These are phyloP conservation scores for Fraxinus platypoda DNA, from an alignment of 305 asterid species.

Conservation along the genomic window DNA sequence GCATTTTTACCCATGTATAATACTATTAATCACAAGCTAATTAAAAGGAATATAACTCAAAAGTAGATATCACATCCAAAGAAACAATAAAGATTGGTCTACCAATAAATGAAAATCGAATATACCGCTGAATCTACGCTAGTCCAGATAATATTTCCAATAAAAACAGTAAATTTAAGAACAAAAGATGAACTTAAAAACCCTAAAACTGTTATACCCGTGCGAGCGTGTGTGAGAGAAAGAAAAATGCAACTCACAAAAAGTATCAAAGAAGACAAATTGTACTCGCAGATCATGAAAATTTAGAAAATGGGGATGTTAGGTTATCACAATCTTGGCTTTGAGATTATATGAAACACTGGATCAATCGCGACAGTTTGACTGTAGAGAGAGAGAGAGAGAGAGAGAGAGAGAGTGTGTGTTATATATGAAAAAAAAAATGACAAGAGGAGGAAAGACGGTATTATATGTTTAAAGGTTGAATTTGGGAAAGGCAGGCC, in stretches of 20 bases:
- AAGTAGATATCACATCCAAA: slow-evolving; percentile 20
- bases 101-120: slow-evolving; percentile 1
- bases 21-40: slow-evolving; percentile 7
- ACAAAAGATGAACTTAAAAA: slow-evolving; percentile 15
- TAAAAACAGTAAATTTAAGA: slow-evolving; percentile 17
- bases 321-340: slow-evolving; percentile 13
- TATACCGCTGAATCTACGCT: not conserved
- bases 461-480: slow-evolving; percentile 34
- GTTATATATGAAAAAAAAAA: not conserved
- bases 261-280: slow-evolving; percentile 10
- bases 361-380: slow-evolving; percentile 34
- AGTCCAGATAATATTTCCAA: slow-evolving; percentile 26
- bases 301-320: slow-evolving; percentile 22
- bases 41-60: slow-evolving; percentile 5
- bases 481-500: slow-evolving; percentile 14
- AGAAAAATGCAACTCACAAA: not conserved
- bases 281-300: slow-evolving; percentile 52
- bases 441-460: slow-evolving; percentile 10
- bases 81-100: slow-evolving; percentile 11
- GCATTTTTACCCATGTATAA: not conserved
- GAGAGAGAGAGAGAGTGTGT: not conserved
- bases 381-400: slow-evolving; percentile 22
- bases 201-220: slow-evolving; percentile 6
- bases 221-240: not conserved
- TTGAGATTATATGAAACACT: slow-evolving; percentile 4